A percentile compares a stretch with the other conserved stretches of the same genome.
phyloP scores from a whole-genome alignment of 371 early-diverging fungal genomes.

The Gilbertella persicaria region DNA sequence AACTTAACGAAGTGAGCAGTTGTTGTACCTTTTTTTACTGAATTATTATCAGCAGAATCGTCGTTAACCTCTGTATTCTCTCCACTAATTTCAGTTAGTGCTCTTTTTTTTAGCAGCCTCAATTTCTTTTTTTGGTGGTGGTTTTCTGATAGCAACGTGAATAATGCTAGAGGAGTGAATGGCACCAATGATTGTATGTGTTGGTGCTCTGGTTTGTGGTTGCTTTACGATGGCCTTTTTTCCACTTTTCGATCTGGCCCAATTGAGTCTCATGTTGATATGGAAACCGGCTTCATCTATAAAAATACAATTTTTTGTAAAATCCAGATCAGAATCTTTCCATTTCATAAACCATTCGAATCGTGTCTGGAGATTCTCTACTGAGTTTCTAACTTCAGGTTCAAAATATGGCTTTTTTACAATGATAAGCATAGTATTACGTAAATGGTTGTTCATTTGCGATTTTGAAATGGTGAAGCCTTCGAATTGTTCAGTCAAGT shows the following conservation, averaged over 20 bases:
- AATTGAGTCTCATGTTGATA: conserved; percentile 13
- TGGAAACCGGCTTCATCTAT: conserved; percentile 20
- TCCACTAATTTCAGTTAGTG: conserved; percentile 10
- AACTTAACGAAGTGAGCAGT: conserved; percentile 18
- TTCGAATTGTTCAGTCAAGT: conserved; percentile 10
- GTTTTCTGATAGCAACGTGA: conserved; percentile 15
- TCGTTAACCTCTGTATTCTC: conserved; percentile 14
- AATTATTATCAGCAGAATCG: conserved; percentile 12
- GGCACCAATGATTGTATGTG: conserved; percentile 16
- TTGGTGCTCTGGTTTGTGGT: conserved; percentile 1
- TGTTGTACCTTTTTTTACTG: conserved; percentile 12
- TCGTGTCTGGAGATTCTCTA: conserved; percentile 7
- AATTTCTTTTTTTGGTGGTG: conserved; percentile 11
- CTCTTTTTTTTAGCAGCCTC: conserved; percentile 11
- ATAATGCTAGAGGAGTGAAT: conserved; percentile 15
- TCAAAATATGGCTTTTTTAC: conserved; percentile 4
- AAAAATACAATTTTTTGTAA: conserved; percentile 19
- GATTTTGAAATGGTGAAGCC: conserved; percentile 14
- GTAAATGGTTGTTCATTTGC: conserved; percentile 8
- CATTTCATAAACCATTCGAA: conserved; percentile 19
- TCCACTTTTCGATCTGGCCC: conserved; percentile 8
- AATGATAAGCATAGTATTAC: conserved; percentile 11
- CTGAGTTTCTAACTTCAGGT: conserved; percentile 10
- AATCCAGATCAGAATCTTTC: conserved; percentile 17
- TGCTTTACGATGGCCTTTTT: conserved; percentile 1